Conservation (phyloP, 352 stramenopile genomes). For the Pythium angustatum region DNA sequence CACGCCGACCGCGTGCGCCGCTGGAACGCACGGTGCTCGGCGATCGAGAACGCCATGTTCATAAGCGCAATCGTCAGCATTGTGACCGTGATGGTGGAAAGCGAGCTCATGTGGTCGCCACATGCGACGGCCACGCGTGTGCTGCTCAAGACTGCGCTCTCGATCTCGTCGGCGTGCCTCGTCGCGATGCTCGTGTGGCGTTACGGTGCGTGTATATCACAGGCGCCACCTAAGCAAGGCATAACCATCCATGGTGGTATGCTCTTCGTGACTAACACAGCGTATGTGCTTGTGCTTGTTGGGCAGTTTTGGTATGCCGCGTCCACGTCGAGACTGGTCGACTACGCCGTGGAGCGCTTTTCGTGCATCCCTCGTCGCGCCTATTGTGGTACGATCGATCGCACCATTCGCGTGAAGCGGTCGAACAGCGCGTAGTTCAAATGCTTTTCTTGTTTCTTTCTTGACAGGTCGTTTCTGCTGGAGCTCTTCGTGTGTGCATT, state of each 20-base stretch:
- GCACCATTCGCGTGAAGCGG: too few species aligned
- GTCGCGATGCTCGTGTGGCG: slow-evolving; percentile 40
- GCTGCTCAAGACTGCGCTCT: slow-evolving; percentile 45
- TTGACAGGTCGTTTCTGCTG: slow-evolving; percentile 40
- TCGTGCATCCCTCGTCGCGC: slow-evolving; percentile 41
- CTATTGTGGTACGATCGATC: slow-evolving; percentile 29
- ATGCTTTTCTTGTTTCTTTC: too few species aligned
- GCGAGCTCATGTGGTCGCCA: slow-evolving; percentile 45
- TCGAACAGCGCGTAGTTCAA: too few species aligned
- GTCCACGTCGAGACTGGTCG: slow-evolving; percentile 51
- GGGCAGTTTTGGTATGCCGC: slow-evolving; percentile 27
- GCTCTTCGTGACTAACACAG: too few species aligned
- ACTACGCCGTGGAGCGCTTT: slow-evolving; percentile 30
- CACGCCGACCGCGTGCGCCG: slow-evolving; percentile 37
- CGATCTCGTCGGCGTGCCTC: slow-evolving; percentile 36
- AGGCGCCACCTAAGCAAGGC: too few species aligned
- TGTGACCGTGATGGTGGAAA: slow-evolving; percentile 45
- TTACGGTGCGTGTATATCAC: slow-evolving; percentile 43
- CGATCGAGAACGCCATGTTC: slow-evolving; percentile 54
- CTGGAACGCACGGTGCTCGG: slow-evolving; percentile 11
- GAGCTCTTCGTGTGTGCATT: slow-evolving; percentile 44
- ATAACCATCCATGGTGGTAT: too few species aligned
- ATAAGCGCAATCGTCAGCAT: slow-evolving; percentile 37
- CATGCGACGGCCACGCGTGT: slow-evolving; percentile 27
- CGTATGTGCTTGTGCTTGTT: neutral